A percentile compares a stretch with the other conserved stretches of the same genome.
Conservation (phyloP, 306 rosid genomes). For the Dalbergia oliveri region DNA sequence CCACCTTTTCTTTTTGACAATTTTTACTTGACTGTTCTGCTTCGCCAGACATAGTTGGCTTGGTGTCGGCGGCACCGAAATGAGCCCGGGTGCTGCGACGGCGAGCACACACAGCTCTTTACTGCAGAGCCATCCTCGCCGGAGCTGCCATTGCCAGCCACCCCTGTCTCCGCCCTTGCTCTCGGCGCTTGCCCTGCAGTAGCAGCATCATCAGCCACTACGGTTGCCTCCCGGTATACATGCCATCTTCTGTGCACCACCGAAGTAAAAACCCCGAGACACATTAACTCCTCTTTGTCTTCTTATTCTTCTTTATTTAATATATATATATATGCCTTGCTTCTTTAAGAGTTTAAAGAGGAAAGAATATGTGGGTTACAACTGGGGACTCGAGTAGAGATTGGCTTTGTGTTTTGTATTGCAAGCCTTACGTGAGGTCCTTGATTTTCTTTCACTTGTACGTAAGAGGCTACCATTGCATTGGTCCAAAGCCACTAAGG, state of each 20-base stretch:
- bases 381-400: not conserved
- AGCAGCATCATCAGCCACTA: slow-evolving; percentile 19
- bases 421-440: too few relatives aligned
- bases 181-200: not conserved
- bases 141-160: slow-evolving; percentile 9
- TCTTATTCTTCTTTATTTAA: not conserved
- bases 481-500: slow-evolving; percentile 7
- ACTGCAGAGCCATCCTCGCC: not conserved
- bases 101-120: slow-evolving; percentile 73
- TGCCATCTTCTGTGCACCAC: slow-evolving; percentile 42
- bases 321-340: not conserved
- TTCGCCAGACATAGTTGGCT: slow-evolving; percentile 69
- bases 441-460: not conserved
- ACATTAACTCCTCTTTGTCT: slow-evolving; percentile 50
- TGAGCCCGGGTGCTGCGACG: slow-evolving; percentile 78
- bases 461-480: not conserved
- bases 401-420: not conserved
- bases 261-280: slow-evolving; percentile 46
- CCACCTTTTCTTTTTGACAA: not conserved
- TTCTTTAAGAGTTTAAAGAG: not conserved
- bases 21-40: slow-evolving; percentile 35
- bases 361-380: too few relatives aligned
- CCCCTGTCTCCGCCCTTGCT: slow-evolving; percentile 1
- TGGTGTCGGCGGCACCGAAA: slow-evolving; percentile 81
- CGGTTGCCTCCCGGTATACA: slow-evolving; percentile 30